Evolutionary conservation across 192 early-diverging fungal genomes (phyloP), one percentile per base, ranked within the genome.

Genomic region (Helicostylum pulchrum): DNA sequence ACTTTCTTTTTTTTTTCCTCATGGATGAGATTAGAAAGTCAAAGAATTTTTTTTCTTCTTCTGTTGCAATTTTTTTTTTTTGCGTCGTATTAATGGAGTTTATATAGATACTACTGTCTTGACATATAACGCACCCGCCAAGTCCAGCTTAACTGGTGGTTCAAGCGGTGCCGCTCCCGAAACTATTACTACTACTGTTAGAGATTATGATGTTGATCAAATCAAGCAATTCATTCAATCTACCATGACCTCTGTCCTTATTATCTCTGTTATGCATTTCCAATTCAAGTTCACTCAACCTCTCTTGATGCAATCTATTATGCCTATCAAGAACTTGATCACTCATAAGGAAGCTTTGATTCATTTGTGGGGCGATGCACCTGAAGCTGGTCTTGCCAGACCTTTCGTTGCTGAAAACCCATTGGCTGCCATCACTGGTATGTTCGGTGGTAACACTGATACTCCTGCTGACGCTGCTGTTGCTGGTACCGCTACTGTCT

Each of bases 201-300:
- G 75, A 48, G 90, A 91, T 26, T 92, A 96, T 71, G 95, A 98
- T 77, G 71, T 88, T n/a, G 74, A 65, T 10, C 85, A 92, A 67
- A 59, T 86, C 30, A 75, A 84, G 57, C 87, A 91, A 74, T 73
- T 84, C 48, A 71, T 90, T 56, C 90, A 88, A 62, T 86, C 88
- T 57, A 83, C 86, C 20, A 43, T 86, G 19, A 83, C 89, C n/a
- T 86, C 87, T 14, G 53, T 89, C 26, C 85, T 74, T 17, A 80
- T 96, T 53, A 88, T 98, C 67, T 76, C 76, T 42, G 81, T 91
- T 57, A 87, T 96, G 80, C 88, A 98, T 80, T 92, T 88, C 78
- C 85, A 95, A 76, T 96, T 87, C 70, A 87, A 88, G 32, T 92
- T 94, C 63, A 86, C 90, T 57, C 90, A 94, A 66, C 95, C 95